Conservation (phyloP, 2,329 filamentous ascomycete genomes). For the Thelonectria rubi region DNA sequence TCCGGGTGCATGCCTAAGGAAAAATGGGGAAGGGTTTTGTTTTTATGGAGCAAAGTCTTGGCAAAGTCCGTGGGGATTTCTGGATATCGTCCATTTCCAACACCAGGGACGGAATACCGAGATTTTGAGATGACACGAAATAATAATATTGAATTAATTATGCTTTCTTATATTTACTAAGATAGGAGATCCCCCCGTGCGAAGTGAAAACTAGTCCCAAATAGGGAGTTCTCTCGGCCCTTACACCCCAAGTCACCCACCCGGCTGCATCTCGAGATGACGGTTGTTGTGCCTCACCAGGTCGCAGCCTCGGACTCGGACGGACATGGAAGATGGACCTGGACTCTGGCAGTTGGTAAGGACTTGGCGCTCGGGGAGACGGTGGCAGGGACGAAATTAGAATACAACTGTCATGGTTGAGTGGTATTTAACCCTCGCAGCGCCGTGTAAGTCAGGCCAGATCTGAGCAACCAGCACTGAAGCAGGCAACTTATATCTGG, state of each 20-base stretch:
- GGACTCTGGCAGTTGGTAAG: neutral
- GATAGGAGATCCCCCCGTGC: no score
- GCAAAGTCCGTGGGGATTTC: no score
- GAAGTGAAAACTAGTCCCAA: no score
- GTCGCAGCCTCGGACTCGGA: constrained; percentile 10
- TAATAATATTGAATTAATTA: no score
- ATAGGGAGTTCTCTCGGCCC: no score
- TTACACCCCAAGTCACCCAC: no score
- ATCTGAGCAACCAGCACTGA: neutral
- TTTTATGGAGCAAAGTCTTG: no score
- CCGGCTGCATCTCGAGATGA: no score
- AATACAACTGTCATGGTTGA: neutral
- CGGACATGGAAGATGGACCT: neutral
- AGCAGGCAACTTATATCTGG: neutral
- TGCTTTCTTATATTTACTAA: no score
- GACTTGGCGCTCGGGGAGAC: neutral
- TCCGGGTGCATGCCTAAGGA: neutral
- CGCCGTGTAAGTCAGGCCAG: neutral
- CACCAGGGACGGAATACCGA: no score
- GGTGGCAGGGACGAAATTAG: neutral
- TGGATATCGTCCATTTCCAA: no score
- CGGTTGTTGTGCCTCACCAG: neutral
- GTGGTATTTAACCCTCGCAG: neutral
- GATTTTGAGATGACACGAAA: no score
- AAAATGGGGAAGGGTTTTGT: neutral